phyloP scores from a whole-genome alignment of 192 early-diverging fungal species.

The Phycomyces nitens region DNA sequence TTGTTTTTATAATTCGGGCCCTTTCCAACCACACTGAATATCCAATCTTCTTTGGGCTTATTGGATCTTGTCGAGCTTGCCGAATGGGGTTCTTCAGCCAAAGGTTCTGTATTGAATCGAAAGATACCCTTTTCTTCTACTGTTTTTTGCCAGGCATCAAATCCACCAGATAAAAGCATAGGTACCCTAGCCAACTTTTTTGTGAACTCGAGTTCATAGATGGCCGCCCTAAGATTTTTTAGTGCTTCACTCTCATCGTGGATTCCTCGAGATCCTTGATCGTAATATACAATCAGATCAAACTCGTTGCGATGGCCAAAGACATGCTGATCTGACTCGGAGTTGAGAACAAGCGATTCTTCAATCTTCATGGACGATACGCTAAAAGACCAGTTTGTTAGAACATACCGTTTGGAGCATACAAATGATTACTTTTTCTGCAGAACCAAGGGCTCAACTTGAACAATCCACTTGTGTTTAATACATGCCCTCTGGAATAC shows the following conservation, averaged over 20 bases:
- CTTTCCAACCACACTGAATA: neutral
- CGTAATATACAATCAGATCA: slow-evolving; percentile 73
- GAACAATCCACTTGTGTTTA: slow-evolving; percentile 60
- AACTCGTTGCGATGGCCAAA: slow-evolving; percentile 65
- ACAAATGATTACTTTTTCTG: slow-evolving; percentile 46
- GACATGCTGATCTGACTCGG: slow-evolving; percentile 55
- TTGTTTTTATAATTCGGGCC: neutral
- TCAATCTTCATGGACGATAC: slow-evolving; percentile 50
- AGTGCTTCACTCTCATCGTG: slow-evolving; percentile 31
- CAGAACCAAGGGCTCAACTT: slow-evolving; percentile 70
- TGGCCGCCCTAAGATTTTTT: slow-evolving; percentile 47
- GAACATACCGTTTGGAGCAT: slow-evolving; percentile 2
- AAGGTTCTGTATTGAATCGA: slow-evolving; percentile 2
- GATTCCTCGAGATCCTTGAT: slow-evolving; percentile 50
- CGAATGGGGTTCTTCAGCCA: neutral
- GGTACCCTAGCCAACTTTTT: slow-evolving; percentile 53
- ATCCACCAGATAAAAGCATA: slow-evolving; percentile 75
- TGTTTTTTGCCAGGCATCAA: slow-evolving; percentile 66
- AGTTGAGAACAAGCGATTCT: slow-evolving; percentile 52
- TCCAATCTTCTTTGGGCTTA: neutral
- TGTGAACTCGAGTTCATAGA: slow-evolving; percentile 61
- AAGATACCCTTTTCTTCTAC: slow-evolving; percentile 48
- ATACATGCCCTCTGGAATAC: slow-evolving; percentile 67
- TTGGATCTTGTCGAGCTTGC: neutral
- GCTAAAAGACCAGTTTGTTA: too few relatives aligned